phyloP scores from a whole-genome alignment of 2,329 filamentous ascomycete genomes.

The Venturia asperata region DNA sequence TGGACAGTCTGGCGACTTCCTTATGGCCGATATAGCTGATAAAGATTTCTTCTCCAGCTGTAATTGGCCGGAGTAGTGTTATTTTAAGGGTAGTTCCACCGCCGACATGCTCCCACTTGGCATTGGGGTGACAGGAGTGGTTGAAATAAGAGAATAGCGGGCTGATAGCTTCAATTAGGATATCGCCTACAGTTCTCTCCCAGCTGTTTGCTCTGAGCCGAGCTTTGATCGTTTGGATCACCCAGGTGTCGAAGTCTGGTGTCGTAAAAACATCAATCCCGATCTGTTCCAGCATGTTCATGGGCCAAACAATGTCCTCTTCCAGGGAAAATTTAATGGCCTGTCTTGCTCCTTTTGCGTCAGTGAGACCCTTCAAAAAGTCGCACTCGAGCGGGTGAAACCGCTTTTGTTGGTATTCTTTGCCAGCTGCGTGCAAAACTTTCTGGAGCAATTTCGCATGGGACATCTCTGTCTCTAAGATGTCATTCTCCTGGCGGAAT shows the following conservation, averaged over 20 bases:
- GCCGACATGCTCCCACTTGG: neutral
- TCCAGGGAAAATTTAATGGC: neutral
- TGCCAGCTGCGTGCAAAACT: neutral
- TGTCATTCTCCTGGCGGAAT: neutral
- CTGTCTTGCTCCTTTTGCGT: neutral
- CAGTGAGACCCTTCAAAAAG: neutral
- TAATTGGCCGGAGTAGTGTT: neutral
- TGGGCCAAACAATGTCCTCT: neutral
- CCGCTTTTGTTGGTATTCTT: neutral
- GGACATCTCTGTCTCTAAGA: neutral
- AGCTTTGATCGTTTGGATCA: neutral
- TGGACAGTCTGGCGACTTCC: neutral
- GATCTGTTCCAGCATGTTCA: neutral
- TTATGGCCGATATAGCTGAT: neutral
- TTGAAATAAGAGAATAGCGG: neutral
- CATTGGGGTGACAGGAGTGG: neutral
- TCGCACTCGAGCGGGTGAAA: neutral
- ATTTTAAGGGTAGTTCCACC: neutral
- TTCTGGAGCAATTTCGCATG: neutral
- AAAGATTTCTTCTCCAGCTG: neutral
- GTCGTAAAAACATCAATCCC: neutral
- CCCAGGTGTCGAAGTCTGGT: conserved; percentile 6
- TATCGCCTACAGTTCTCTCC: neutral
- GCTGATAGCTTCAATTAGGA: neutral
- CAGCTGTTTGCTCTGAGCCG: neutral